Percentiles rank a stretch among this genome's conserved stretches.
Evolutionary conservation across 78 protist species (phyloP).

Genomic region (Parvularia atlantis): DNA sequence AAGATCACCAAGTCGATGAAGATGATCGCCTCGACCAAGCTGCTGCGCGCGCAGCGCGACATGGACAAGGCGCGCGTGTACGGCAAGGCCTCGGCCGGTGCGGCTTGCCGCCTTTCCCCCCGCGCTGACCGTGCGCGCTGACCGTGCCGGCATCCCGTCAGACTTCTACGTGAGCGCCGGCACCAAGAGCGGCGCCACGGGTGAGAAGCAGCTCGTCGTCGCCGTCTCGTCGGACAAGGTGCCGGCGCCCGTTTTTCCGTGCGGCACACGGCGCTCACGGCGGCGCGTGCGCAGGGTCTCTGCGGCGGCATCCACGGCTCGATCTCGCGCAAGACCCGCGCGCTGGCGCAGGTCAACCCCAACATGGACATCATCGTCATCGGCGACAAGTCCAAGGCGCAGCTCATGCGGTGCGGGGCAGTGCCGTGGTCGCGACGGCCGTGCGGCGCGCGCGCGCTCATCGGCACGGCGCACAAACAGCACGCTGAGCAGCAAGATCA

Average conservation of each 20-base stretch:
- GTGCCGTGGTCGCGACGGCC: too few species aligned
- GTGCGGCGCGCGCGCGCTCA: too few species aligned
- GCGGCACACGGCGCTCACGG: too few species aligned
- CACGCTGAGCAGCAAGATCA: not conserved
- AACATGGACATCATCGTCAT: not conserved
- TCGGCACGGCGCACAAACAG: too few species aligned
- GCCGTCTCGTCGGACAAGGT: constrained; percentile 24
- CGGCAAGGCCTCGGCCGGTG: not conserved
- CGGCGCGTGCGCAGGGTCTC: constrained; percentile 22
- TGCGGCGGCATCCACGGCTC: constrained; percentile 50
- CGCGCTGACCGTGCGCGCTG: too few species aligned
- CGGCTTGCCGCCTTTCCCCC: too few species aligned
- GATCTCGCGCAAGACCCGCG: not conserved
- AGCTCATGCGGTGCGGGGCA: not conserved
- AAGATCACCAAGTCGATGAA: constrained; percentile 53
- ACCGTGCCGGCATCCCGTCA: too few species aligned
- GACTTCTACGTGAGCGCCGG: too few species aligned
- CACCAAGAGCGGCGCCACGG: too few species aligned
- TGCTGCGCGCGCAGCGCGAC: constrained; percentile 9
- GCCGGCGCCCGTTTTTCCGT: too few species aligned
- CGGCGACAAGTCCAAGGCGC: constrained; percentile 35
- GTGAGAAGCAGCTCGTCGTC: not conserved
- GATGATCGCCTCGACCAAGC: constrained; percentile 48
- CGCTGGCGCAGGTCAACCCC: not conserved
- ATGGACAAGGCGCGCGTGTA: constrained; percentile 1